Evolutionary conservation across 176 grass and related monocot species (phyloP).

Genomic region (Triticum urartu): DNA sequence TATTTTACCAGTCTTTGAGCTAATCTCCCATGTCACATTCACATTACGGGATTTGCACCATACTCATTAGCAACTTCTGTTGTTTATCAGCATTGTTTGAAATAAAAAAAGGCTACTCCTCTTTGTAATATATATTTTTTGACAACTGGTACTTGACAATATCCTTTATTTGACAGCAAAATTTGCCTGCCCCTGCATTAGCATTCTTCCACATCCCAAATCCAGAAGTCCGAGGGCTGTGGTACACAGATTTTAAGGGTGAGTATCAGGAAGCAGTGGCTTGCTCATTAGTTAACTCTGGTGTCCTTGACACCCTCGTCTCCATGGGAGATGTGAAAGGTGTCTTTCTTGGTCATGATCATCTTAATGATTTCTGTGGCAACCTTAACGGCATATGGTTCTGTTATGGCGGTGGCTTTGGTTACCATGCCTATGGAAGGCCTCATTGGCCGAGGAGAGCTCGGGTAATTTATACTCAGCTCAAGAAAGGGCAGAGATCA

Average conservation of each 20-base stretch:
- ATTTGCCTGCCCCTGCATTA: constrained; percentile 42
- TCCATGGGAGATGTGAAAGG: constrained; percentile 85
- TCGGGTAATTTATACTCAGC: constrained; percentile 48
- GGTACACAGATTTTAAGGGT: constrained; percentile 68
- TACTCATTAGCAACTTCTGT: background rate
- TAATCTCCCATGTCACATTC: background rate
- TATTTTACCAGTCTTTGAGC: background rate
- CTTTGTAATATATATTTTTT: background rate
- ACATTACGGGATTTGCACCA: background rate
- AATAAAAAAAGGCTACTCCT: background rate
- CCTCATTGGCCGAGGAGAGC: constrained; percentile 74
- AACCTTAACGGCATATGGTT: constrained; percentile 67
- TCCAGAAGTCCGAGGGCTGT: constrained; percentile 64
- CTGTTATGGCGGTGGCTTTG: constrained; percentile 94
- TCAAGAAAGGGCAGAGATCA: constrained; percentile 52
- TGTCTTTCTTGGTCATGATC: constrained; percentile 92
- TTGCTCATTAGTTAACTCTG: constrained; percentile 77
- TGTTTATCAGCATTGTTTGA: background rate
- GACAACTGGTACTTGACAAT: background rate
- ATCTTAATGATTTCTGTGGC: constrained; percentile 94
- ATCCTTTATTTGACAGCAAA: constrained; percentile 44
- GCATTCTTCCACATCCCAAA: constrained; percentile 93
- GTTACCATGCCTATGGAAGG: constrained; percentile 88
- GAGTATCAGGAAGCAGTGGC: constrained; percentile 83
- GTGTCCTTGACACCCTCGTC: constrained; percentile 50